Conservation (phyloP, 2,329 filamentous ascomycete genomes). For the Monosporascus sp. region DNA sequence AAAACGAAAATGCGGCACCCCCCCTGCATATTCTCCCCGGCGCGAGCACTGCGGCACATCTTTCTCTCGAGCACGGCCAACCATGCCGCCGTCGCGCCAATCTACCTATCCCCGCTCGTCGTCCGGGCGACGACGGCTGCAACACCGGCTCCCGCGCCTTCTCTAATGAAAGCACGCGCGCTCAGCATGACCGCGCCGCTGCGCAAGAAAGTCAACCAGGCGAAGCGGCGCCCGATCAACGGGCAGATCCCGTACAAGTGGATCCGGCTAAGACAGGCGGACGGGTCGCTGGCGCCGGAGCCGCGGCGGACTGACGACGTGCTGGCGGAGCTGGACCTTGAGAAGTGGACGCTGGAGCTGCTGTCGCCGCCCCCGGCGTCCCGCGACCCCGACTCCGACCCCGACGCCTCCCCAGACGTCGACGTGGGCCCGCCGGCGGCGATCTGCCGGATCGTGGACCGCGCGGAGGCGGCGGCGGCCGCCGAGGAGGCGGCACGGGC, state of each 20-base stretch:
- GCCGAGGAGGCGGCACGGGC: constrained; percentile 39
- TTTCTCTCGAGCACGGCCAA: constrained; percentile 15
- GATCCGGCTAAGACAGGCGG: constrained; percentile 26
- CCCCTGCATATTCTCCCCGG: constrained; percentile 20
- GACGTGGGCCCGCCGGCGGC: constrained; percentile 33
- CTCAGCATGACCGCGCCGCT: constrained; percentile 9
- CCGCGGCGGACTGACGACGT: constrained; percentile 17
- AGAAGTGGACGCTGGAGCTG: constrained; percentile 20
- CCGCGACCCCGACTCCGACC: neutral
- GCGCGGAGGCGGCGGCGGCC: constrained; percentile 32
- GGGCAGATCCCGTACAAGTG: constrained; percentile 37
- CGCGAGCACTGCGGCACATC: constrained; percentile 22
- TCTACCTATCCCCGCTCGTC: constrained; percentile 12
- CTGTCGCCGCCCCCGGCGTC: constrained; percentile 19
- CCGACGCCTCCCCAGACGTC: constrained; percentile 29
- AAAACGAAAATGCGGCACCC: constrained; percentile 17
- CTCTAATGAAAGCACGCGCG: neutral
- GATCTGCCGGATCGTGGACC: constrained; percentile 67
- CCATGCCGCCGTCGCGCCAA: constrained; percentile 1
- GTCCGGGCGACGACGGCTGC: neutral
- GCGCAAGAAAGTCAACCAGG: constrained; percentile 2
- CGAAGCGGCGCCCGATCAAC: constrained; percentile 34
- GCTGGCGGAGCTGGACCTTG: constrained; percentile 12
- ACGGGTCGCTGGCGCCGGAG: constrained; percentile 8
- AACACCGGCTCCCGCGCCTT: neutral